A percentile compares a stretch with the other conserved stretches of the same genome.
These are phyloP conservation scores for Mucor piriformis DNA, from an alignment of 371 early-diverging fungal genomes.

Conservation along the genomic window DNA sequence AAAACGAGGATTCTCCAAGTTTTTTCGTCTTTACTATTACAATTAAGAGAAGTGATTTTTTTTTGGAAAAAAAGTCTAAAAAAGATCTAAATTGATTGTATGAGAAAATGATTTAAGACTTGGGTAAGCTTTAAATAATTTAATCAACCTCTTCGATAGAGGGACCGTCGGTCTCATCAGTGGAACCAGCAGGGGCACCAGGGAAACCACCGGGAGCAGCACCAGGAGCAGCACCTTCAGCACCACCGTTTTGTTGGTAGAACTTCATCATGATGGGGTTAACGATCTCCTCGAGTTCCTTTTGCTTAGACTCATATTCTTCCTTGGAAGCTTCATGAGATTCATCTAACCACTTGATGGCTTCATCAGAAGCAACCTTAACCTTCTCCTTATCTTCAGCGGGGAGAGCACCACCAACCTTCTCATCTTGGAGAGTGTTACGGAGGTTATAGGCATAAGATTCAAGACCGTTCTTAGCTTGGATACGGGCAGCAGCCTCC, in stretches of 20 bases:
- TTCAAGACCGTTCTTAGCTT: slow-evolving; percentile 88
- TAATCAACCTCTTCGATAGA: slow-evolving; percentile 55
- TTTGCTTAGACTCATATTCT: slow-evolving; percentile 86
- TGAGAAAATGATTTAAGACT: no score
- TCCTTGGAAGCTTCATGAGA: slow-evolving; percentile 88
- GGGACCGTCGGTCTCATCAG: slow-evolving; percentile 71
- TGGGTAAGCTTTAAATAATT: slow-evolving; percentile 16
- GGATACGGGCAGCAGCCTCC: slow-evolving; percentile 78
- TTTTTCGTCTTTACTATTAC: background rate
- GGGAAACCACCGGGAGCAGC: slow-evolving; percentile 83
- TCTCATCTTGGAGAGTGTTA: slow-evolving; percentile 81
- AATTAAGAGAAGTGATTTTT: background rate
- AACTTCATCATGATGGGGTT: slow-evolving; percentile 89
- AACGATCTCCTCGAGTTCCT: slow-evolving; percentile 86
- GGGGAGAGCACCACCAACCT: slow-evolving; percentile 69
- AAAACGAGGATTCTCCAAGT: background rate
- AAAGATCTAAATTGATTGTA: no score
- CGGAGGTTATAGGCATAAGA: slow-evolving; percentile 86
- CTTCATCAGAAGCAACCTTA: slow-evolving; percentile 78
- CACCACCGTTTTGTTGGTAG: slow-evolving; percentile 58
- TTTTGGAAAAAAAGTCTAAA: no score
- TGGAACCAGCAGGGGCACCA: slow-evolving; percentile 65
- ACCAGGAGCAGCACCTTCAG: slow-evolving; percentile 57
- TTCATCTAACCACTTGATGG: slow-evolving; percentile 87
- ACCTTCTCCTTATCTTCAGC: slow-evolving; percentile 78